Evolutionary conservation across 106 monocot species (phyloP).

Genomic region (Acanthochlamys bracteata): DNA sequence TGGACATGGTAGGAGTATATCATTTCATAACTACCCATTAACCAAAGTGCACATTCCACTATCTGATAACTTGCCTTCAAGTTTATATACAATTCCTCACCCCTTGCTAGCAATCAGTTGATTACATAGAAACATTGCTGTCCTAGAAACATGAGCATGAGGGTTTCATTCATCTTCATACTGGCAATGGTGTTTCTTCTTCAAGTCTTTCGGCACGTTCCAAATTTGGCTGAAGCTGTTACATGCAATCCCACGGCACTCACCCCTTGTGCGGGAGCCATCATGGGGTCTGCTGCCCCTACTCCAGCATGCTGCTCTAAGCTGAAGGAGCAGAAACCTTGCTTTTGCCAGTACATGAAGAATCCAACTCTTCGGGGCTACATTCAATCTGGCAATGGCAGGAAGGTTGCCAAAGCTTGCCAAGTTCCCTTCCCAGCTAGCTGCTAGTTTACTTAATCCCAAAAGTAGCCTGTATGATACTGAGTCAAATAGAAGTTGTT

Average conservation of each 20-base stretch:
- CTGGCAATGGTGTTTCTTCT: background rate
- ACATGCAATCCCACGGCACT: constrained; percentile 28
- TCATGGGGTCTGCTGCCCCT: constrained; percentile 14
- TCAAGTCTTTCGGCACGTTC: background rate
- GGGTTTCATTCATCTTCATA: background rate
- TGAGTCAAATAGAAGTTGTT: too few species aligned
- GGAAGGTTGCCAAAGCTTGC: constrained; percentile 19
- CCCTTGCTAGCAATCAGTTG: too few species aligned
- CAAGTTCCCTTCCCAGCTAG: constrained; percentile 11
- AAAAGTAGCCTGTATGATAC: too few species aligned
- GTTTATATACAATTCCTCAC: too few species aligned
- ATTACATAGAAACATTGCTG: too few species aligned
- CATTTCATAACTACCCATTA: too few species aligned
- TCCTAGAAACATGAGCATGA: background rate
- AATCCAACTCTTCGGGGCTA: constrained; percentile 19
- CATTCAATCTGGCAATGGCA: constrained; percentile 20
- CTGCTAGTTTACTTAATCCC: constrained; percentile 2
- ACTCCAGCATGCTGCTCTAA: constrained; percentile 27
- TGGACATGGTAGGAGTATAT: too few species aligned
- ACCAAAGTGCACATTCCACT: too few species aligned
- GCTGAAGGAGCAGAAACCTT: constrained; percentile 39
- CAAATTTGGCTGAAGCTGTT: background rate
- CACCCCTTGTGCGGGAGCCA: constrained; percentile 25
- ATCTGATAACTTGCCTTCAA: too few species aligned
- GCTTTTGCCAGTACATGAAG: constrained; percentile 41